A percentile compares a stretch with the other conserved stretches of the same genome.
These are phyloP conservation scores for Micractinium conductrix DNA, from an alignment of 139 green algal genomes.

Conservation along the genomic window DNA sequence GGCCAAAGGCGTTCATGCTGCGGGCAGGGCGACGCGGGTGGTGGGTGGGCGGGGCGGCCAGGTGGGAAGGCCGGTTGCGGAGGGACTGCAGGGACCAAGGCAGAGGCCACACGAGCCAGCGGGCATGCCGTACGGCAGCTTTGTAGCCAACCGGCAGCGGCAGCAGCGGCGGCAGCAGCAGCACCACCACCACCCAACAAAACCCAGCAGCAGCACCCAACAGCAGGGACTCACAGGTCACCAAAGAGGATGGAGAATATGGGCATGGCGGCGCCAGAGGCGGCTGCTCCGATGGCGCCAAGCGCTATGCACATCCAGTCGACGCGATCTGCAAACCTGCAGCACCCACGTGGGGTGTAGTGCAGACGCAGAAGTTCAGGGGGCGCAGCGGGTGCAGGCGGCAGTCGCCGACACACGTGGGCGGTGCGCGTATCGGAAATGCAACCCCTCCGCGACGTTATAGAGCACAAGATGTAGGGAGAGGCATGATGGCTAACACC, in stretches of 20 bases:
- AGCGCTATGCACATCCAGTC: conserved; percentile 42
- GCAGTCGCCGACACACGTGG: too few relatives aligned
- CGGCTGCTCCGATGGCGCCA: conserved; percentile 37
- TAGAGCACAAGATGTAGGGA: too few relatives aligned
- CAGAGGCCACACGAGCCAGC: too few relatives aligned
- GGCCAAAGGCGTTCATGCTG: conserved; percentile 9
- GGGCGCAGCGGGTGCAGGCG: background rate
- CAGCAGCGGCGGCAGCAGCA: too few relatives aligned
- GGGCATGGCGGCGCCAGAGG: conserved; percentile 55
- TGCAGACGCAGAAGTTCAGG: background rate
- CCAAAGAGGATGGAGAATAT: conserved; percentile 77
- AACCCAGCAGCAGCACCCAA: background rate
- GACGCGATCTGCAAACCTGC: conserved; percentile 36
- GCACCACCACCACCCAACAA: background rate
- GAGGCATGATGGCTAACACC: too few relatives aligned
- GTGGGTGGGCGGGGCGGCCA: too few relatives aligned
- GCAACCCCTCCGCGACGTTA: too few relatives aligned
- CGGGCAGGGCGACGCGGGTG: background rate
- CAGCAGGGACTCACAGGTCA: conserved; percentile 43
- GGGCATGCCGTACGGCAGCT: too few relatives aligned
- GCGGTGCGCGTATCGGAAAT: too few relatives aligned
- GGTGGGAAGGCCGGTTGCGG: too few relatives aligned
- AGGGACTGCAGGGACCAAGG: too few relatives aligned
- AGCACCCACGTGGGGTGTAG: background rate
- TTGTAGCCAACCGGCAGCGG: too few relatives aligned